Base-by-base conservation (phyloP, 2,329 filamentous ascomycete genomes). In the Aspergillus flavus region DNA sequence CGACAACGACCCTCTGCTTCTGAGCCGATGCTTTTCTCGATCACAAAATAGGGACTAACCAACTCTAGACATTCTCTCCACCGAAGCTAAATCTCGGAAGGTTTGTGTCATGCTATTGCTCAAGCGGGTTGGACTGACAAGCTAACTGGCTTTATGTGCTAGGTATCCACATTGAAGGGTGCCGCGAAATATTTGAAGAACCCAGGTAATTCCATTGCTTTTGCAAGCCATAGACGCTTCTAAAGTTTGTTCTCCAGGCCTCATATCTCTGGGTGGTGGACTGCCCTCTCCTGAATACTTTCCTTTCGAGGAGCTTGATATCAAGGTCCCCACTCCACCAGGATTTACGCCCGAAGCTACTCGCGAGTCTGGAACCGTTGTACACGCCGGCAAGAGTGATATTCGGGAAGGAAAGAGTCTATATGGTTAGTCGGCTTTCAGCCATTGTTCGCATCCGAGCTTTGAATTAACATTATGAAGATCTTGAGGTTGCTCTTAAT, bases 231-330 rank as follows among this genome's bases (percentile, higher is more conserved):
- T 54, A 21, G 10, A 19, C 21, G 19, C 23, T 12, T 6, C 58
- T 55, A n/a, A 60, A 21, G 9, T 6, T 32, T 11, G 11, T 19
- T 21, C 19, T n/a, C 4, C 34, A 78, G 80, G 91, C 19, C 80
- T 97, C 63, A 95, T 99, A 74, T 97, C 93, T 1, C 88, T 99
- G 1, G 95, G 95, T 61, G 95, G 95, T 58, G 95, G 95, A 4
- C 82, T 99, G 23, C 95, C 95, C 4, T 94, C 92, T 16, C 87
- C 91, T 64, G 89, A 94, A 76, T 92, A 96, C 79, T 99, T 99
- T 73, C 95, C 95, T n/a, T 89, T 98, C 72, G 89, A 94, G 68
- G 85, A 90, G 67, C 79, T 98, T 57, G 85, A 84, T 66, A 80
- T 96, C 79, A 91, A 90, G 70, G 87, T 96, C 1, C 92, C 93